phyloP scores from a whole-genome alignment of 345 rosid genomes.

The Eucalyptus grandis region DNA sequence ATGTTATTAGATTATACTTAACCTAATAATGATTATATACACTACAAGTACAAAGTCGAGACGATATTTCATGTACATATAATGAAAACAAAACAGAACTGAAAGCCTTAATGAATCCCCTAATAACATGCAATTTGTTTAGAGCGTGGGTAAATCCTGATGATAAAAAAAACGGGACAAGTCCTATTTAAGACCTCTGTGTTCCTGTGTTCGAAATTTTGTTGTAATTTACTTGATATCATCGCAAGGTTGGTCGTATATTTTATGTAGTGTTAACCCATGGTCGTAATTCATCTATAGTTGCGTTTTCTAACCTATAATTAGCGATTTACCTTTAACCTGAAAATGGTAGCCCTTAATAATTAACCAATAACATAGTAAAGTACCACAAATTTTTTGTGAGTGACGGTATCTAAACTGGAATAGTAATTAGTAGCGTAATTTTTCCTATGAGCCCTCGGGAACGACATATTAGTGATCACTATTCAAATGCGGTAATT shows the following conservation, averaged over 20 bases:
- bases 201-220: background rate
- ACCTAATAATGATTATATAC: background rate
- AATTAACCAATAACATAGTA: too few species aligned
- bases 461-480: too few species aligned
- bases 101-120: background rate
- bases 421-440: too few species aligned
- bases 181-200: background rate
- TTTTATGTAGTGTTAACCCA: too few species aligned
- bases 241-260: background rate
- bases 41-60: background rate
- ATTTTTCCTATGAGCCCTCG: too few species aligned
- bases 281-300: too few species aligned
- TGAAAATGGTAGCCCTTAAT: too few species aligned
- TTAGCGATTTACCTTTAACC: too few species aligned
- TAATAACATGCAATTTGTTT: background rate
- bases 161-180: background rate
- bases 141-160: background rate
- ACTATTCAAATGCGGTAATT: too few species aligned
- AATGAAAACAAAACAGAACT: background rate
- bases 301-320: too few species aligned
- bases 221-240: background rate
- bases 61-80: background rate
- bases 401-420: background rate
- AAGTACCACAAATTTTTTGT: background rate
- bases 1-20: background rate